These are phyloP conservation scores for Cudoniella acicularis DNA, from an alignment of 495 filamentous ascomycete species.

Conservation along the genomic window DNA sequence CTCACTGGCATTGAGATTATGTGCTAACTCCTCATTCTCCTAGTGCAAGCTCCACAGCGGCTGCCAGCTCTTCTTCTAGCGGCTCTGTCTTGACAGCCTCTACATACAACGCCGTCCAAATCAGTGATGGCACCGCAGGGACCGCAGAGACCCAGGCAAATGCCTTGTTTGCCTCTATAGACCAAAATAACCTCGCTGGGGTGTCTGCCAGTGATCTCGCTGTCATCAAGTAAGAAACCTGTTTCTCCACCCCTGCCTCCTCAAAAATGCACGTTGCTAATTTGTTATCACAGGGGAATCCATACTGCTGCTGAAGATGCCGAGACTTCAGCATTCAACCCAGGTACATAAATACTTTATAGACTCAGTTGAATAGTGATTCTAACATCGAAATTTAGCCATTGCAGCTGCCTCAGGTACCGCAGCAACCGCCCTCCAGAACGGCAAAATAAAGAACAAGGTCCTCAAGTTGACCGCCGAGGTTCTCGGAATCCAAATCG, in stretches of 20 bases:
- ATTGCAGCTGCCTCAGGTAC: conserved; percentile 26
- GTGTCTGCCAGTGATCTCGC: conserved; percentile 23
- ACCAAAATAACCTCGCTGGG: conserved; percentile 21
- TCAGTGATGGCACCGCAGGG: conserved; percentile 25
- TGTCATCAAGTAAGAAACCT: too few species aligned
- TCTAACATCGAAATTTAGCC: too few species aligned
- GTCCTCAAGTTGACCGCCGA: conserved; percentile 45
- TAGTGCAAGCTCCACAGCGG: too few species aligned
- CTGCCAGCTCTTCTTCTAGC: conserved; percentile 1
- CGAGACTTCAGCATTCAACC: conserved; percentile 27
- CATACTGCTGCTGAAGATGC: conserved; percentile 29
- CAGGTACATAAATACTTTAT: too few species aligned
- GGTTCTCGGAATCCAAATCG: conserved; percentile 22
- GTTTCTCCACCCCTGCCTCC: too few species aligned
- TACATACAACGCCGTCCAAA: conserved; percentile 27
- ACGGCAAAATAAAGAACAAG: conserved; percentile 55
- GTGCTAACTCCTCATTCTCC: too few species aligned
- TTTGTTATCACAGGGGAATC: too few species aligned
- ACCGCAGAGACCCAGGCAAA: conserved; percentile 25
- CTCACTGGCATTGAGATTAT: too few species aligned
- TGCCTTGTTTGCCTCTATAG: conserved; percentile 24
- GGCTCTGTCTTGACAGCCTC: conserved; percentile 21
- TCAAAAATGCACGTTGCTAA: too few species aligned
- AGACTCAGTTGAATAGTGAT: too few species aligned
- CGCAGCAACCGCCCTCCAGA: conserved; percentile 29